Evolutionary conservation across 768 basidiomycete genomes (phyloP), one percentile per base, ranked within the genome.

Genomic region (Serpula lacrymans): DNA sequence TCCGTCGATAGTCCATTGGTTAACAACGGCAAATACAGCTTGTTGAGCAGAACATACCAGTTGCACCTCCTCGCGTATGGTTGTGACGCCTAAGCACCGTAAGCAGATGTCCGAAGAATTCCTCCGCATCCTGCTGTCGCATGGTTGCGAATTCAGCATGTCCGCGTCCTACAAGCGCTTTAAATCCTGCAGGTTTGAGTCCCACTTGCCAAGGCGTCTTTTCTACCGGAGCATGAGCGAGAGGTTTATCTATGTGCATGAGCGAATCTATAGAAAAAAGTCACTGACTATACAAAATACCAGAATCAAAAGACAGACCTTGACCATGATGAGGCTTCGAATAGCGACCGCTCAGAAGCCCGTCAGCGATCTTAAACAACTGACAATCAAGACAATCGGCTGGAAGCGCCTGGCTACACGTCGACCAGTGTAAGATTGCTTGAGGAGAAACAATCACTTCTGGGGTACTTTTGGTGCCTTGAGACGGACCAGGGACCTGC

Each of bases 111-210:
- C 78, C 74, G 39, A 99, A 74, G 67, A 97, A 98, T 63, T 98
- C 95, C 55, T 95, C 92, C 5, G 93, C 82, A 54, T 99, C 96
- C 57, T 98, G 96, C 62, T 99, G 95, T 38, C 79, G 75, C 94
- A 97, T 98, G 34, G 94, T 98, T 24, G 87, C 71, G 53, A 98
- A 98, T 64, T 97, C 96, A 23, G 78, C 78, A 53, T 98, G 96
- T 1, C 90, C 92, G 50, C 86, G 88, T 2, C 95, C 95, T 25
- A 98, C 78, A 8, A 98, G 75, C 4, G 81, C 68, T 62, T 97
- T 98, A 71, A 98, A 91, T 47, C 78, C 79, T 1, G 71, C 70
- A 0, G 95, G 96, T 30, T 77, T 76, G 29, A 99, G 60, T 1
- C 96, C 96, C 17, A 76, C 78, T 56, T 98, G 95, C 61, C 61